These are phyloP conservation scores for Ogataea polymorpha DNA, from an alignment of 805 yeast species.

Conservation along the genomic window DNA sequence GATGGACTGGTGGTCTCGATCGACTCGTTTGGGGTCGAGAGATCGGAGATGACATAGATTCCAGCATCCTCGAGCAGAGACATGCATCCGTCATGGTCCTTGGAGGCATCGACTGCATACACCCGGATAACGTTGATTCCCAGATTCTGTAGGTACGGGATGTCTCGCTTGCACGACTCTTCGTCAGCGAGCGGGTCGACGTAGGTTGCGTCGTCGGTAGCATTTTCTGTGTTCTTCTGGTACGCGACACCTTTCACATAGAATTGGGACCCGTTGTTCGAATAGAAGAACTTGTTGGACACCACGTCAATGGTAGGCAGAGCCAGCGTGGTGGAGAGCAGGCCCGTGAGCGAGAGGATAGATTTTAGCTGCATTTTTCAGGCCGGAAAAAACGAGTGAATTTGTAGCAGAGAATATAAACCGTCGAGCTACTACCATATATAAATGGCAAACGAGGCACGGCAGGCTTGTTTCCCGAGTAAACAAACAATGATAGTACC, in stretches of 20 bases:
- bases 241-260: slow-evolving; percentile 86
- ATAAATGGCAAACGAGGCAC: slow-evolving; percentile 2
- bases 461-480: not conserved
- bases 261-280: slow-evolving; percentile 74
- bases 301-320: slow-evolving; percentile 54
- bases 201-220: slow-evolving; percentile 32
- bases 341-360: slow-evolving; percentile 12
- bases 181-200: slow-evolving; percentile 79
- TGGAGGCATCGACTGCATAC: slow-evolving; percentile 74
- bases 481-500: slow-evolving; percentile 4
- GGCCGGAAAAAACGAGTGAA: not conserved
- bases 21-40: slow-evolving; percentile 80
- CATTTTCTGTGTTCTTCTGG: slow-evolving; percentile 62
- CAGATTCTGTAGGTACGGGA: slow-evolving; percentile 68
- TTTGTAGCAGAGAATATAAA: not conserved
- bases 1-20: slow-evolving; percentile 73
- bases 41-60: slow-evolving; percentile 86
- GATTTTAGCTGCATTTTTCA: slow-evolving; percentile 14
- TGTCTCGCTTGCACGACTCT: slow-evolving; percentile 71
- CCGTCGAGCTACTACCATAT: not conserved
- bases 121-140: slow-evolving; percentile 80
- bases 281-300: slow-evolving; percentile 76
- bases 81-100: slow-evolving; percentile 79
- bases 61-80: slow-evolving; percentile 73
- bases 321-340: slow-evolving; percentile 24